A percentile compares a stretch with the other conserved stretches of the same genome.
phyloP scores from a whole-genome alignment of 495 filamentous ascomycete species.

The Aspergillus sclerotiicarbonarius region DNA sequence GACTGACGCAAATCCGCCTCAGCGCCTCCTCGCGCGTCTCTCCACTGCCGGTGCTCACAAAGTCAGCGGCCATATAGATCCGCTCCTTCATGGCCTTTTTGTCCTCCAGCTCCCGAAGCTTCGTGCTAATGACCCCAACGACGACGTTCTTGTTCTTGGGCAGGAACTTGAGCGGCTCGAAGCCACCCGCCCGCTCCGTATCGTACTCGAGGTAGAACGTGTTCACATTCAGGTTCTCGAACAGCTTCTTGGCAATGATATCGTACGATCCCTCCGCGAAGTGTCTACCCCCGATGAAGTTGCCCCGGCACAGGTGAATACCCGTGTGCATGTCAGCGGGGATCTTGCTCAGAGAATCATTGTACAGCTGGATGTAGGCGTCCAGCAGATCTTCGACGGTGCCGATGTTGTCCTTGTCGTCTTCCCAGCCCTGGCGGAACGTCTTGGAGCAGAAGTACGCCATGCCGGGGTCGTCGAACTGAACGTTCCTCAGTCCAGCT shows the following conservation, averaged over 20 bases:
- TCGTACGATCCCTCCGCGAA: constrained; percentile 70
- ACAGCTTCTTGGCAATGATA: constrained; percentile 62
- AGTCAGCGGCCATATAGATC: constrained; percentile 57
- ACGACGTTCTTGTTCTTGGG: constrained; percentile 66
- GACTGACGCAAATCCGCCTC: constrained; percentile 60
- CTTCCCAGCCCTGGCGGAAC: constrained; percentile 60
- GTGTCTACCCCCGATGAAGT: constrained; percentile 47
- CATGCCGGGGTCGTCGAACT: constrained; percentile 65
- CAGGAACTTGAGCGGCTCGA: constrained; percentile 60
- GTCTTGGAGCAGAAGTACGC: constrained; percentile 63
- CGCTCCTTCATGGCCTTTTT: constrained; percentile 58
- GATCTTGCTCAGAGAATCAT: constrained; percentile 53
- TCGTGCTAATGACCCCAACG: constrained; percentile 64
- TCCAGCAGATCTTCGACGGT: constrained; percentile 52
- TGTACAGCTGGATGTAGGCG: constrained; percentile 62
- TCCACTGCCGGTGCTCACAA: constrained; percentile 51
- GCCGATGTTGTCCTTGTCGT: constrained; percentile 54
- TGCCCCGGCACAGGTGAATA: constrained; percentile 63
- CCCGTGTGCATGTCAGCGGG: constrained; percentile 63
- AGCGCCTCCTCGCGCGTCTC: constrained; percentile 46
- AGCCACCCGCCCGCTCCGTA: constrained; percentile 63
- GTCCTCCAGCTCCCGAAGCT: constrained; percentile 61
- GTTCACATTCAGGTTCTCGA: constrained; percentile 61
- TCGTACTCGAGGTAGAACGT: constrained; percentile 72
- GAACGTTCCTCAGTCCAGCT: constrained; percentile 61